A percentile compares a stretch with the other conserved stretches of the same genome.
Evolutionary conservation across 73 alveolate genomes (phyloP).

Genomic region (Paramecium pentaurelia): DNA sequence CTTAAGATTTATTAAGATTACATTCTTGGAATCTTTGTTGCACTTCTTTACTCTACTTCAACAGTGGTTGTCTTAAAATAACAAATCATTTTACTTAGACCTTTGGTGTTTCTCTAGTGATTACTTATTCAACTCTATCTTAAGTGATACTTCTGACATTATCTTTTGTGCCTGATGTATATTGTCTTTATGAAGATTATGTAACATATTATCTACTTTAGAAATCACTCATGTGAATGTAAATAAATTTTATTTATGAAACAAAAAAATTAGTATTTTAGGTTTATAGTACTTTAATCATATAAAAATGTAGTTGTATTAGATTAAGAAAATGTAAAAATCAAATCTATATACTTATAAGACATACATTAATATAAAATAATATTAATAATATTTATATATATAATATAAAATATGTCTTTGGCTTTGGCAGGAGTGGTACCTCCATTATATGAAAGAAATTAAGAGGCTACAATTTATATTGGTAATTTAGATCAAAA

Average conservation of each 20-base stretch:
- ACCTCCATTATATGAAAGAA: slow-evolving; percentile 55
- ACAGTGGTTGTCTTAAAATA: background rate
- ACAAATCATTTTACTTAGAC: background rate
- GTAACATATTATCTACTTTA: background rate
- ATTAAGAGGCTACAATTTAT: slow-evolving; percentile 64
- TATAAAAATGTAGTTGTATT: background rate
- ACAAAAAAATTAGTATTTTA: background rate
- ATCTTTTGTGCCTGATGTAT: background rate
- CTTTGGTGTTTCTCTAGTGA: background rate
- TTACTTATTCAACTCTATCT: background rate
- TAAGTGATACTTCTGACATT: background rate
- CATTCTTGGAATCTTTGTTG: background rate
- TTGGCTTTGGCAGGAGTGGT: slow-evolving; percentile 52
- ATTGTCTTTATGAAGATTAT: background rate
- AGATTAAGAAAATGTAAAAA: no score
- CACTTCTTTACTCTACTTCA: background rate
- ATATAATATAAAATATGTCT: background rate
- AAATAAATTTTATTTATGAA: background rate
- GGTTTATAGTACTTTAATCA: background rate
- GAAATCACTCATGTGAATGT: background rate
- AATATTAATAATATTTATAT: background rate
- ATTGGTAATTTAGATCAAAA: slow-evolving; percentile 91
- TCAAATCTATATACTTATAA: background rate
- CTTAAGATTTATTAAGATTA: background rate
- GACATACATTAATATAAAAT: background rate